These are phyloP conservation scores for Bacidia rubella DNA, from an alignment of 495 filamentous ascomycete species.

Conservation along the genomic window DNA sequence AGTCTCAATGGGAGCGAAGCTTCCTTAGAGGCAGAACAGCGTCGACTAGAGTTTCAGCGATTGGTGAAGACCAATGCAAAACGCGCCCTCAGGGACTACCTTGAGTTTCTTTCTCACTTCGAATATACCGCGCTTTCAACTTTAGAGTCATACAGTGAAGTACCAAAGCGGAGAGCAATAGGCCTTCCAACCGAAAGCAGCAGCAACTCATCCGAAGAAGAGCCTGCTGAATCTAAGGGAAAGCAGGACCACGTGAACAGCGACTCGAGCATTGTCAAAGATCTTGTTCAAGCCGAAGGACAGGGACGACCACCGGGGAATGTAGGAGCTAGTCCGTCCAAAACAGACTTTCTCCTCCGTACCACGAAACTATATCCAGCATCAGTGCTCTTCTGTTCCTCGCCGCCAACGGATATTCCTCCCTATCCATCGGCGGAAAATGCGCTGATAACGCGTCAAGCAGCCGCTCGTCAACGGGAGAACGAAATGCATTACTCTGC, in stretches of 20 bases:
- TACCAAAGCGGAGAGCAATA: conserved; percentile 8
- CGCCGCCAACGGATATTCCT: conserved; percentile 41
- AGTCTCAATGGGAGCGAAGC: background rate
- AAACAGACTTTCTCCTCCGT: background rate
- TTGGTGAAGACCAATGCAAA: conserved; percentile 57
- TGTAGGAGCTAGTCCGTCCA: background rate
- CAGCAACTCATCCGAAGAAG: background rate
- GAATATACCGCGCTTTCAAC: conserved; percentile 63
- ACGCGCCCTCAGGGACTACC: conserved; percentile 57
- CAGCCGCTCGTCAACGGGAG: conserved; percentile 13
- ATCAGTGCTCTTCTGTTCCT: conserved; percentile 41
- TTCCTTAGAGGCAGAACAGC: conserved; percentile 26
- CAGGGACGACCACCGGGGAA: too few relatives aligned
- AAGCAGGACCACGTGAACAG: background rate
- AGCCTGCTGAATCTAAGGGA: background rate
- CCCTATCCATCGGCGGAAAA: conserved; percentile 38
- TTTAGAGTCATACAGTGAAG: conserved; percentile 50
- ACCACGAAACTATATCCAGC: conserved; percentile 29
- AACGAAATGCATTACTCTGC: conserved; percentile 26
- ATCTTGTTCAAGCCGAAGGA: too few relatives aligned
- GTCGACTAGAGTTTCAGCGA: conserved; percentile 46
- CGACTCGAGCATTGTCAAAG: too few relatives aligned
- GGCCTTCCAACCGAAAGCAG: background rate
- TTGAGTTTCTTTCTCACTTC: conserved; percentile 52
- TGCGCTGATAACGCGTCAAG: conserved; percentile 13